A percentile compares a stretch with the other conserved stretches of the same genome.
phyloP scores from a whole-genome alignment of 306 rosid genomes.

The Arachis stenosperma region DNA sequence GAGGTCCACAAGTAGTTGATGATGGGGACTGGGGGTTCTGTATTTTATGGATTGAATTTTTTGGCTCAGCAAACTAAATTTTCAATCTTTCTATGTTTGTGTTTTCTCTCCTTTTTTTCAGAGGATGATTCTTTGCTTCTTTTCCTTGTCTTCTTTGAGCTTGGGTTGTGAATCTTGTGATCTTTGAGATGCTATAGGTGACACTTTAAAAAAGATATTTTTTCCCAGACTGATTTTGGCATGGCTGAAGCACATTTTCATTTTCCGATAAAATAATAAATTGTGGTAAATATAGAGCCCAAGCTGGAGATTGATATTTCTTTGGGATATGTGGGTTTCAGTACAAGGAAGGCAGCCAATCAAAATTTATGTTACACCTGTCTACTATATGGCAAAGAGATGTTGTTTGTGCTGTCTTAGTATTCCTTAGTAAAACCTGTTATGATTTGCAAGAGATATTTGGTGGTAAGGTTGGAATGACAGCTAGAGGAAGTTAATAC shows the following conservation, averaged over 20 bases:
- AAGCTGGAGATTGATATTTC: constrained; percentile 43
- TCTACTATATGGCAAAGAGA: constrained; percentile 34
- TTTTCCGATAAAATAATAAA: constrained; percentile 49
- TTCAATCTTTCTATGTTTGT: no score
- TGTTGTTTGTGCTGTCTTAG: constrained; percentile 34
- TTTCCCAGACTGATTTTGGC: no score
- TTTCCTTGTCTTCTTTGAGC: constrained; percentile 47
- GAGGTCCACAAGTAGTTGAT: not conserved
- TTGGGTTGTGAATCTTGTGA: constrained; percentile 51
- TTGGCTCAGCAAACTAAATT: not conserved
- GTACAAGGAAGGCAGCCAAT: constrained; percentile 42
- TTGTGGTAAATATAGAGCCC: constrained; percentile 46
- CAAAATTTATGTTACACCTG: constrained; percentile 22
- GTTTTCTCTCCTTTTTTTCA: not conserved
- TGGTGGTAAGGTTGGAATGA: constrained; percentile 36
- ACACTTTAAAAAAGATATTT: constrained; percentile 28
- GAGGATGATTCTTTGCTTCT: constrained; percentile 25
- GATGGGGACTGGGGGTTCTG: not conserved
- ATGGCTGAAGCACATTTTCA: constrained; percentile 45
- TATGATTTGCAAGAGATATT: constrained; percentile 36
- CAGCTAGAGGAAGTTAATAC: constrained; percentile 25
- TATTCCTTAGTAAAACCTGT: constrained; percentile 32
- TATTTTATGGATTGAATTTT: not conserved
- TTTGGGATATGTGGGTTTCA: constrained; percentile 45
- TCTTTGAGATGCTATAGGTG: constrained; percentile 55